Evolutionary conservation across 1,284 basidiomycete species (phyloP).

Genomic region (Fomitopsis betulina): DNA sequence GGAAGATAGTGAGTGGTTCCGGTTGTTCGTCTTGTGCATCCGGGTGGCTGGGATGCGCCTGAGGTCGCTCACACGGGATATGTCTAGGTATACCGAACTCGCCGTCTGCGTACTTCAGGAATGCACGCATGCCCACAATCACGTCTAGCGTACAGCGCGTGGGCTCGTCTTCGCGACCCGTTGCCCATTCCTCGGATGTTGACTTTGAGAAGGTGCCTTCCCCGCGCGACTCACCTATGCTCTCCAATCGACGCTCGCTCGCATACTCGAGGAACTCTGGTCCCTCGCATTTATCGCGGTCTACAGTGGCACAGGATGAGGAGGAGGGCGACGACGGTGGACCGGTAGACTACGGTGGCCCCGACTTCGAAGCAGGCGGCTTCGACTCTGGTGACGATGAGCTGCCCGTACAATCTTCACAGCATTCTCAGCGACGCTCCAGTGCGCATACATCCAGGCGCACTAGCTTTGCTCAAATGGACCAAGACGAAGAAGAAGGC

Average conservation of each 20-base stretch:
- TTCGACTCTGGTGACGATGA: slow-evolving; percentile 19
- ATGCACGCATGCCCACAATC: slow-evolving; percentile 41
- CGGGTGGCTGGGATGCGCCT: neutral
- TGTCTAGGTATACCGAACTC: slow-evolving; percentile 30
- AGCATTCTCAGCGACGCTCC: neutral
- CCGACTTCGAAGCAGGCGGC: slow-evolving; percentile 11
- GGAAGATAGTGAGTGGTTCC: slow-evolving; percentile 47
- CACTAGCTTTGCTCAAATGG: slow-evolving; percentile 43
- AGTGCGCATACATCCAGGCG: slow-evolving; percentile 26
- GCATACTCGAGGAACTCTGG: slow-evolving; percentile 35
- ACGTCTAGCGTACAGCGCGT: slow-evolving; percentile 42
- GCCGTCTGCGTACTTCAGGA: slow-evolving; percentile 53
- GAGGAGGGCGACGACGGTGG: slow-evolving; percentile 34
- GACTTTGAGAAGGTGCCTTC: slow-evolving; percentile 70
- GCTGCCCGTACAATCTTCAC: slow-evolving; percentile 13
- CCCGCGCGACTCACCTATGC: slow-evolving; percentile 27
- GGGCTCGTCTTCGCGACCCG: slow-evolving; percentile 46
- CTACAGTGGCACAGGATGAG: slow-evolving; percentile 25
- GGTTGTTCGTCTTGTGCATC: neutral
- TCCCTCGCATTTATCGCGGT: slow-evolving; percentile 42
- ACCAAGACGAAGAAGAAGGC: slow-evolving; percentile 32
- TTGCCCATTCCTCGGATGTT: slow-evolving; percentile 48
- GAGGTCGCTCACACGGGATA: neutral
- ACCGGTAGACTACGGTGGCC: slow-evolving; percentile 20
- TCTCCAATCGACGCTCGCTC: slow-evolving; percentile 32